Percentiles rank a stretch among this genome's conserved stretches.
Evolutionary conservation across 805 yeast genomes (phyloP).

Genomic region (Candida awuae): DNA sequence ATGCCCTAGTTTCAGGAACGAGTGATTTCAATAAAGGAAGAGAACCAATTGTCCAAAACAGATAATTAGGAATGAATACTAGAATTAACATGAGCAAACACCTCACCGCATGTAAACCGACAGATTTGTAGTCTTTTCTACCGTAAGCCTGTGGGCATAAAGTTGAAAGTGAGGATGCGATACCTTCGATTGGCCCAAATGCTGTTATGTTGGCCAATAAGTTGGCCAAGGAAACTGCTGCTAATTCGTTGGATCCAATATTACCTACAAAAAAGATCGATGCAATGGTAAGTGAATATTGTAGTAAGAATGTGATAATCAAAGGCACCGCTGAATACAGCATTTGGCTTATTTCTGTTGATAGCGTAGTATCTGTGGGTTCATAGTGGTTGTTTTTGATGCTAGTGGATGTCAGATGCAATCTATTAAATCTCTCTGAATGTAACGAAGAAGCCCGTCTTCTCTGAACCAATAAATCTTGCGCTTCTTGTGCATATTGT

Average conservation of each 20-base stretch:
- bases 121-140: constrained; percentile 22
- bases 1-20: constrained; percentile 45
- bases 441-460: constrained; percentile 19
- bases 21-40: constrained; percentile 29
- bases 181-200: constrained; percentile 54
- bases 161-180: constrained; percentile 61
- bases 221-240: constrained; percentile 59
- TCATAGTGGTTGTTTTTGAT: neutral
- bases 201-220: constrained; percentile 70
- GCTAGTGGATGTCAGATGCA: constrained; percentile 14
- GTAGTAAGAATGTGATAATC: constrained; percentile 52
- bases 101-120: constrained; percentile 40
- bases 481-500: no score
- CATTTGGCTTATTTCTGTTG: neutral
- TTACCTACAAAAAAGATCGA: constrained; percentile 65
- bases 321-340: constrained; percentile 35
- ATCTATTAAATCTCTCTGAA: constrained; percentile 10
- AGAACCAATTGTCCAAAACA: constrained; percentile 48
- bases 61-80: constrained; percentile 40
- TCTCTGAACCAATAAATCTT: constrained; percentile 13
- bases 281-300: constrained; percentile 59
- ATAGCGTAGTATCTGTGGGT: neutral
- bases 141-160: constrained; percentile 67
- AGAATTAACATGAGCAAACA: constrained; percentile 42
- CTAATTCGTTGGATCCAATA: constrained; percentile 54